Evolutionary conservation across 2,329 filamentous ascomycete species (phyloP).

Genomic region (Aspergillus terreus): DNA sequence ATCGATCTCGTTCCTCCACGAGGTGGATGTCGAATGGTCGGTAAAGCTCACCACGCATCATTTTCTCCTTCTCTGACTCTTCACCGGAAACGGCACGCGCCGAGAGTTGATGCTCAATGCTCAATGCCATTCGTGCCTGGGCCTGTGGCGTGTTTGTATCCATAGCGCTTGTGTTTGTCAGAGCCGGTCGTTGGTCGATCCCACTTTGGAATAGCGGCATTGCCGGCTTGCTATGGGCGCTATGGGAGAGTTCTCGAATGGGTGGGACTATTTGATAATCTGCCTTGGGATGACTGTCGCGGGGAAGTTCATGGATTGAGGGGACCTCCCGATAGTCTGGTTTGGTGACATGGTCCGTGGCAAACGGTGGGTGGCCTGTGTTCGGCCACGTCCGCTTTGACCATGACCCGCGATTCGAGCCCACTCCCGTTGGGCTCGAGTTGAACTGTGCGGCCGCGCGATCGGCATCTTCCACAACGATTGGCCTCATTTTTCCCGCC

Average conservation of each 20-base stretch:
- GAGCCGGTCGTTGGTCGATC: conserved; percentile 36
- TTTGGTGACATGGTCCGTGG: conserved; percentile 37
- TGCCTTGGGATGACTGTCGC: conserved; percentile 33
- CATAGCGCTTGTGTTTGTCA: conserved; percentile 26
- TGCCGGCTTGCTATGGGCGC: conserved; percentile 31
- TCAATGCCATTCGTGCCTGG: conserved; percentile 42
- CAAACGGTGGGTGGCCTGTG: conserved; percentile 34
- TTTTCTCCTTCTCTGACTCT: conserved; percentile 79
- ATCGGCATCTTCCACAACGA: conserved; percentile 45
- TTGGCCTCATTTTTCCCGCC: conserved; percentile 44
- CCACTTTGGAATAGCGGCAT: conserved; percentile 35
- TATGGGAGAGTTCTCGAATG: conserved; percentile 38
- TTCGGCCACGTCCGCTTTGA: conserved; percentile 38
- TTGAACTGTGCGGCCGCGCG: conserved; percentile 35
- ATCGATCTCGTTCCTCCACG: conserved; percentile 77
- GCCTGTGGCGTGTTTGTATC: conserved; percentile 41
- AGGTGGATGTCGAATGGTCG: conserved; percentile 75
- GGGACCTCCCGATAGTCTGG: conserved; percentile 39
- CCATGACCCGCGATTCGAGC: conserved; percentile 35
- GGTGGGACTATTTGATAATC: conserved; percentile 41
- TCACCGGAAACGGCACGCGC: conserved; percentile 40
- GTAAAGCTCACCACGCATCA: conserved; percentile 77
- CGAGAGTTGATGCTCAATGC: conserved; percentile 39
- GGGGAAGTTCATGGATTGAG: conserved; percentile 37
- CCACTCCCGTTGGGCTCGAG: conserved; percentile 36